These are phyloP conservation scores for Penicillium sp. DNA, from an alignment of 2,329 filamentous ascomycete species.

Conservation along the genomic window DNA sequence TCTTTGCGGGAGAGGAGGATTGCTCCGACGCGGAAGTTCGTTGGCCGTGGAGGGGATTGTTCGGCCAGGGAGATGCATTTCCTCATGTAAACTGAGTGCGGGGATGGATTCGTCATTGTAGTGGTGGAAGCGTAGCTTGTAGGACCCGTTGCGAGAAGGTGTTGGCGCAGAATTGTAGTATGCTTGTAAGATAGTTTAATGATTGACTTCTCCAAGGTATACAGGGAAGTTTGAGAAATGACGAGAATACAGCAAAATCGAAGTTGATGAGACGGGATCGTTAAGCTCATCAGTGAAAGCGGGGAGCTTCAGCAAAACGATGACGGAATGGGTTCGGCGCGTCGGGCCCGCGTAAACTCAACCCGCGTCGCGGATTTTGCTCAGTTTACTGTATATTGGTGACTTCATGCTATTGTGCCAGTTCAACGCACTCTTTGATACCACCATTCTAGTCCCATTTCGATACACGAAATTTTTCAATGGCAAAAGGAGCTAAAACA, in stretches of 20 bases:
- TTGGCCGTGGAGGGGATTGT: conserved; percentile 80
- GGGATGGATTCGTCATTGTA: conserved; percentile 31
- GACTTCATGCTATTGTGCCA: neutral
- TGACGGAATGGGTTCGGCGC: conserved; percentile 34
- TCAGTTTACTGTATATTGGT: neutral
- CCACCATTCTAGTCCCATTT: neutral
- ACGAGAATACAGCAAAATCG: neutral
- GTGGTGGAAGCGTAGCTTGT: conserved; percentile 14
- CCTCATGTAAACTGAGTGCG: conserved; percentile 61
- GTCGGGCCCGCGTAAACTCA: conserved; percentile 28
- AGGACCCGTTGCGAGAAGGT: neutral
- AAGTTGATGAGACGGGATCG: neutral
- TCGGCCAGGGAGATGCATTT: conserved; percentile 75
- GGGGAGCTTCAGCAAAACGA: conserved; percentile 30
- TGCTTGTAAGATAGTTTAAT: neutral
- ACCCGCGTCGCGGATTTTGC: conserved; percentile 8
- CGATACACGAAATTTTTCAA: conserved; percentile 4
- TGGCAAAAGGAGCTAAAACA: conserved; percentile 24
- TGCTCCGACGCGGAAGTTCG: conserved; percentile 95
- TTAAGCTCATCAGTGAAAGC: conserved; percentile 16
- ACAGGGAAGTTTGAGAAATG: too few relatives aligned
- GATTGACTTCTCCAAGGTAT: neutral
- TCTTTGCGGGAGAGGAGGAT: conserved; percentile 63
- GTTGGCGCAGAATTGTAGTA: neutral
- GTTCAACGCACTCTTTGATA: neutral